These are phyloP conservation scores for Trametes gibbosa DNA, from an alignment of 768 basidiomycete species.

Conservation along the genomic window DNA sequence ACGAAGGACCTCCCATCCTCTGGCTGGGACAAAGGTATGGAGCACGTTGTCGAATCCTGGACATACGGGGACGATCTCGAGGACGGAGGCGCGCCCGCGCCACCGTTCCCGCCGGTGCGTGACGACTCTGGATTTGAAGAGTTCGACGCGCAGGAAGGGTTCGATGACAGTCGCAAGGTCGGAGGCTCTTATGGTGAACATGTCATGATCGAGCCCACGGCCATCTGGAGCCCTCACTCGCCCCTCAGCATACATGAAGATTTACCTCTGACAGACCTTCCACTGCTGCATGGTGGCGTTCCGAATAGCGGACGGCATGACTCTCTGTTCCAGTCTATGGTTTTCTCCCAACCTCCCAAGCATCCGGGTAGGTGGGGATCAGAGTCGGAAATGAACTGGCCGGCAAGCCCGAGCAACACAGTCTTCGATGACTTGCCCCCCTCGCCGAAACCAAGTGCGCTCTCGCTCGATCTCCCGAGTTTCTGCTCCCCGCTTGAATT, in stretches of 20 bases:
- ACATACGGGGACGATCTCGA: conserved; percentile 10
- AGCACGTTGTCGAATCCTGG: conserved; percentile 9
- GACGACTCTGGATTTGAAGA: conserved; percentile 25
- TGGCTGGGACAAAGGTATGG: neutral
- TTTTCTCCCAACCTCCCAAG: neutral
- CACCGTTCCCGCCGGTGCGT: conserved; percentile 18
- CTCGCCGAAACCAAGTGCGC: conserved; percentile 10
- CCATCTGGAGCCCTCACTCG: conserved; percentile 17
- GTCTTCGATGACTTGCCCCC: conserved; percentile 7
- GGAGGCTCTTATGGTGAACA: conserved; percentile 1
- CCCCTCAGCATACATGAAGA: conserved; percentile 16
- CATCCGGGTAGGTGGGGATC: conserved; percentile 1
- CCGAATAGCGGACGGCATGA: conserved; percentile 1
- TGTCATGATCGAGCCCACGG: conserved; percentile 19
- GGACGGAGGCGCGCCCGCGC: conserved; percentile 4
- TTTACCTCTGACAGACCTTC: conserved; percentile 8
- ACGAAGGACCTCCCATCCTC: conserved; percentile 13
- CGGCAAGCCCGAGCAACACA: conserved; percentile 13
- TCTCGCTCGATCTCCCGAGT: conserved; percentile 7
- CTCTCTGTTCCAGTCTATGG: neutral
- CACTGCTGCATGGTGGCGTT: neutral
- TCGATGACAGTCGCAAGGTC: neutral
- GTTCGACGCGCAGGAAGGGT: conserved; percentile 8
- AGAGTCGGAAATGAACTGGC: conserved; percentile 16
- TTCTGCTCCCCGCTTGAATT: conserved; percentile 13